Evolutionary conservation across 129 eudicot species (phyloP).

Genomic region (Arctium lappa): DNA sequence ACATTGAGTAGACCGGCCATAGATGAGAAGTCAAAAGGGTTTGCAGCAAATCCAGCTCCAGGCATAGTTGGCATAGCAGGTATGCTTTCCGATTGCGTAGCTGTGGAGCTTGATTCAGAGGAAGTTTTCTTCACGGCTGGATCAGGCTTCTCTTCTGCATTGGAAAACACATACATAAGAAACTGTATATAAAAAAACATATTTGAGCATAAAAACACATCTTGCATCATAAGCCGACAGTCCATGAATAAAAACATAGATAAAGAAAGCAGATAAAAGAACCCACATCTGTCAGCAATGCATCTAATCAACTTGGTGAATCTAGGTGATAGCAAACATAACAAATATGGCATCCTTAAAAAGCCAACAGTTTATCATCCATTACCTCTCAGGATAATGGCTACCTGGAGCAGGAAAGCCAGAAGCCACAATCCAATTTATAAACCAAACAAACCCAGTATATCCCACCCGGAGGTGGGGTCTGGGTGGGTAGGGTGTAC

Average conservation of each 20-base stretch:
- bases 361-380: neutral
- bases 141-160: conserved; percentile 42
- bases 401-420: neutral
- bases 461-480: no score
- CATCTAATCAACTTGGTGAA: neutral
- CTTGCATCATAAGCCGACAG: neutral
- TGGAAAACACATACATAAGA: neutral
- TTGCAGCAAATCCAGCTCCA: conserved; percentile 51
- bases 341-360: neutral
- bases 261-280: neutral
- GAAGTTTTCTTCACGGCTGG: conserved; percentile 29
- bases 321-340: neutral
- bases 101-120: conserved; percentile 44
- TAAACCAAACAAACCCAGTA: no score
- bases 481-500: no score
- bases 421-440: neutral
- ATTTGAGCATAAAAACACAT: neutral
- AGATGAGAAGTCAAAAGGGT: conserved; percentile 92
- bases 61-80: conserved; percentile 33
- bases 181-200: neutral
- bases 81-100: conserved; percentile 30
- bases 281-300: neutral
- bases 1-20: conserved; percentile 92
- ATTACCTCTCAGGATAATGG: neutral
- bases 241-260: neutral